Evolutionary conservation across 2,329 filamentous ascomycete species (phyloP).

Genomic region (Xylariaceae sp.): DNA sequence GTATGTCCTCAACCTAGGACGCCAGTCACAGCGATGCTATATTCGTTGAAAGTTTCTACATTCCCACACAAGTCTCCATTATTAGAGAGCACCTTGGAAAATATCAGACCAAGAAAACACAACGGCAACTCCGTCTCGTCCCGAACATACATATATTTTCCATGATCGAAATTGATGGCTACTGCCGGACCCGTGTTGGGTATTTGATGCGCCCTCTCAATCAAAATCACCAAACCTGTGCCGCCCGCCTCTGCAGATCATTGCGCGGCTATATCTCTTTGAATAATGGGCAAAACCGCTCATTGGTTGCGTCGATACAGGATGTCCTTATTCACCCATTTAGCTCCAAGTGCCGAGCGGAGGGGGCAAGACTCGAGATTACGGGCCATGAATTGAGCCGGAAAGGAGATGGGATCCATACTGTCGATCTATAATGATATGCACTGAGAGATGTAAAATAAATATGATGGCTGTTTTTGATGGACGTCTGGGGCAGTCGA

Average conservation of each 20-base stretch:
- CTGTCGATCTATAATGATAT: constrained; percentile 22
- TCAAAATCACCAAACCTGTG: no score
- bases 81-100: no score
- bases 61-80: no score
- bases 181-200: no score
- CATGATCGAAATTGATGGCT: no score
- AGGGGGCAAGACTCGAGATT: constrained; percentile 16
- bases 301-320: constrained; percentile 23
- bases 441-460: background rate
- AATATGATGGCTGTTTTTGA: background rate
- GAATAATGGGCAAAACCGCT: constrained; percentile 12
- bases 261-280: constrained; percentile 22
- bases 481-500: constrained; percentile 5
- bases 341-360: constrained; percentile 26
- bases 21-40: no score
- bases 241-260: constrained; percentile 12
- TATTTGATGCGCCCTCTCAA: no score
- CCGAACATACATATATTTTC: no score
- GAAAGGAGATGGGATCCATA: constrained; percentile 13
- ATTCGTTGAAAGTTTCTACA: no score
- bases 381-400: constrained; percentile 25
- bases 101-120: no score
- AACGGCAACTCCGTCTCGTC: no score
- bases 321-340: constrained; percentile 20
- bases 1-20: no score